A percentile compares a stretch with the other conserved stretches of the same genome.
These are phyloP conservation scores for Lepiota brunneoincarnata DNA, from an alignment of 768 basidiomycete genomes.

Conservation along the genomic window DNA sequence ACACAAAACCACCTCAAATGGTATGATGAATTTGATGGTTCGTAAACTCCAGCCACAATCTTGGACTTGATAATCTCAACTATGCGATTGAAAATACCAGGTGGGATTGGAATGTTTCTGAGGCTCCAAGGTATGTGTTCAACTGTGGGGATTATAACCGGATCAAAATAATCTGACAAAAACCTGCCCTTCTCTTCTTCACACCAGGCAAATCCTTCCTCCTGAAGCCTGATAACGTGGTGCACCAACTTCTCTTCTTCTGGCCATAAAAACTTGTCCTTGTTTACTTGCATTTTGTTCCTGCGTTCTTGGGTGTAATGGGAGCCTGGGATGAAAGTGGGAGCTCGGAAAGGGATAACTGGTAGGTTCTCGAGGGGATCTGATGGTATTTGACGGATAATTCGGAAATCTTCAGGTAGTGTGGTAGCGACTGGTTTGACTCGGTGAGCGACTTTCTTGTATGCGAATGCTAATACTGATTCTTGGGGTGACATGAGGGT, in stretches of 20 bases:
- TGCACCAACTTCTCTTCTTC: slow-evolving; percentile 34
- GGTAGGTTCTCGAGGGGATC: slow-evolving; percentile 31
- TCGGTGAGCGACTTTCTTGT: slow-evolving; percentile 29
- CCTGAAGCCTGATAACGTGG: slow-evolving; percentile 28
- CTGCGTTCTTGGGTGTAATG: slow-evolving; percentile 24
- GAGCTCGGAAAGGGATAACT: slow-evolving; percentile 24
- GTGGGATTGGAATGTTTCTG: slow-evolving; percentile 30
- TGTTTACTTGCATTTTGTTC: slow-evolving; percentile 23
- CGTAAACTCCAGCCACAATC: slow-evolving; percentile 9
- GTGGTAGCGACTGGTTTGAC: slow-evolving; percentile 32
- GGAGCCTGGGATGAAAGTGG: slow-evolving; percentile 27
- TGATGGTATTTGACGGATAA: slow-evolving; percentile 25
- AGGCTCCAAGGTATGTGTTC: slow-evolving; percentile 29
- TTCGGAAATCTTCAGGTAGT: slow-evolving; percentile 29
- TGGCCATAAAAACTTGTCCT: slow-evolving; percentile 27
- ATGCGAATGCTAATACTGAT: slow-evolving; percentile 13
- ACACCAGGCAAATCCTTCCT: slow-evolving; percentile 30
- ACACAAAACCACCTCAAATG: slow-evolving; percentile 19
- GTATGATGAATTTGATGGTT: slow-evolving; percentile 13
- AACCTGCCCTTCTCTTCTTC: slow-evolving; percentile 28
- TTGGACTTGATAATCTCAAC: slow-evolving; percentile 24
- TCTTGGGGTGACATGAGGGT: neutral
- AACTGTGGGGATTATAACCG: slow-evolving; percentile 22
- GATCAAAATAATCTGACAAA: slow-evolving; percentile 21
- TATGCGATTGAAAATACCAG: slow-evolving; percentile 23